Evolutionary conservation across 1,284 basidiomycete genomes (phyloP).

Genomic region (Cryptococcus depauperatus): DNA sequence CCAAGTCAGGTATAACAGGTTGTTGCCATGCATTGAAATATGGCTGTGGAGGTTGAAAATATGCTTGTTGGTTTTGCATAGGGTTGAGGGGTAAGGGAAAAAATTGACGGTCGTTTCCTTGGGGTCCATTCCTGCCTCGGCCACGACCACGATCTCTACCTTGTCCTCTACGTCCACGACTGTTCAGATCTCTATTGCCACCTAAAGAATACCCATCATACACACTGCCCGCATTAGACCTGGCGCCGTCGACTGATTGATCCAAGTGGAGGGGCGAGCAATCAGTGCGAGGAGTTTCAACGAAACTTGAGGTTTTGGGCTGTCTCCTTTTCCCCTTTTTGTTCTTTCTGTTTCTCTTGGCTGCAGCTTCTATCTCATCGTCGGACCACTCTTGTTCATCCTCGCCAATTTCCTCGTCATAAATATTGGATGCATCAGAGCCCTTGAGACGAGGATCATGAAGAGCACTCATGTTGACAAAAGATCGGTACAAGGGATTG

Average conservation of each 20-base stretch:
- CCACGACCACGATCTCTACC: conserved; percentile 28
- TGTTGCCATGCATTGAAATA: background rate
- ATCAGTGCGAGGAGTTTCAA: conserved; percentile 1
- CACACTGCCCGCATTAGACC: conserved; percentile 20
- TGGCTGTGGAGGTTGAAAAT: background rate
- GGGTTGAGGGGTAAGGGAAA: conserved; percentile 5
- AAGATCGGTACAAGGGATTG: conserved; percentile 40
- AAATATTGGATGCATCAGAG: conserved; percentile 51
- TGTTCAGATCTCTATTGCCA: conserved; percentile 18
- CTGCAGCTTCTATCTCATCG: conserved; percentile 51
- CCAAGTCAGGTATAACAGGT: background rate
- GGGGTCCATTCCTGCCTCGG: conserved; percentile 12
- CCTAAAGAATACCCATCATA: conserved; percentile 29
- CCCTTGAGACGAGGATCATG: conserved; percentile 47
- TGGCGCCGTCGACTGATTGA: conserved; percentile 17
- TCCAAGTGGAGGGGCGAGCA: conserved; percentile 33
- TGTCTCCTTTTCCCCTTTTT: conserved; percentile 6
- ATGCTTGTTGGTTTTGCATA: background rate
- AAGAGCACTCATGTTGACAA: conserved; percentile 47
- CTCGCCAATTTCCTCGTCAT: conserved; percentile 51
- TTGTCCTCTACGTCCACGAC: conserved; percentile 17
- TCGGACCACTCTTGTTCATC: conserved; percentile 52
- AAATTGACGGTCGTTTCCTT: conserved; percentile 3
- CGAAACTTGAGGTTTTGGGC: conserved; percentile 4
- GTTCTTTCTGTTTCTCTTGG: conserved; percentile 43